Conservation (phyloP, 2,329 filamentous ascomycete species). For the Hymenoscyphus albidus region DNA sequence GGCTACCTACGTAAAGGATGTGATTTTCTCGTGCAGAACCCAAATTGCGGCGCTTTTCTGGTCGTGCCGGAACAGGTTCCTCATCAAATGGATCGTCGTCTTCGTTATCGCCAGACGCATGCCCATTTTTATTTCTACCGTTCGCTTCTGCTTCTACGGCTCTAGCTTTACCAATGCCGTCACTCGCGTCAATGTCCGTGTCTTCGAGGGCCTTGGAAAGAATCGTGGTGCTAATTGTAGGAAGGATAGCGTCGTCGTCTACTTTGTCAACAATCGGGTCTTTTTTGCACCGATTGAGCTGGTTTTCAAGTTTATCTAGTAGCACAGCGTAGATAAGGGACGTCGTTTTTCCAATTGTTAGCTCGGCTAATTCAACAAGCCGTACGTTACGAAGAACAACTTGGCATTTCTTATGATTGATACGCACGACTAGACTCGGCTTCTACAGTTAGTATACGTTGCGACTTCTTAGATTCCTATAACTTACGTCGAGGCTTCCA, state of each 20-base stretch:
- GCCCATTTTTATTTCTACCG: slow-evolving; percentile 16
- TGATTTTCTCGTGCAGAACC: slow-evolving; percentile 37
- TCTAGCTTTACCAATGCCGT: slow-evolving; percentile 53
- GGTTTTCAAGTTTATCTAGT: slow-evolving; percentile 65
- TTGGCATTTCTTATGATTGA: slow-evolving; percentile 82
- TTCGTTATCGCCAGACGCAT: slow-evolving; percentile 10
- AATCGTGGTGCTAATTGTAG: slow-evolving; percentile 49
- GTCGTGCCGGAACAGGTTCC: slow-evolving; percentile 11
- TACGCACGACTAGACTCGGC: slow-evolving; percentile 67
- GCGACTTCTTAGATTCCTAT: slow-evolving; percentile 12
- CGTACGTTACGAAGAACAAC: slow-evolving; percentile 78
- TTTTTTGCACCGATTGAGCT: slow-evolving; percentile 62
- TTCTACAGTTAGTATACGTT: slow-evolving; percentile 40
- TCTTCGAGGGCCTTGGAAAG: slow-evolving; percentile 50
- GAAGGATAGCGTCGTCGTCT: slow-evolving; percentile 34
- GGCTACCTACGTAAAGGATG: slow-evolving; percentile 61
- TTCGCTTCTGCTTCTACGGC: slow-evolving; percentile 37
- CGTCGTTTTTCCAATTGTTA: slow-evolving; percentile 68
- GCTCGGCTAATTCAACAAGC: slow-evolving; percentile 68
- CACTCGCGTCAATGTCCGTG: slow-evolving; percentile 49
- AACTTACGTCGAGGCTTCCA: slow-evolving; percentile 49
- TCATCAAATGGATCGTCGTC: slow-evolving; percentile 22
- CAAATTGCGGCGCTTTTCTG: slow-evolving; percentile 10
- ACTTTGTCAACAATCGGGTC: slow-evolving; percentile 48
- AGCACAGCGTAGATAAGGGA: slow-evolving; percentile 74